Conservation (phyloP, 257 asterid species). For the Scutellaria baicalensis region DNA sequence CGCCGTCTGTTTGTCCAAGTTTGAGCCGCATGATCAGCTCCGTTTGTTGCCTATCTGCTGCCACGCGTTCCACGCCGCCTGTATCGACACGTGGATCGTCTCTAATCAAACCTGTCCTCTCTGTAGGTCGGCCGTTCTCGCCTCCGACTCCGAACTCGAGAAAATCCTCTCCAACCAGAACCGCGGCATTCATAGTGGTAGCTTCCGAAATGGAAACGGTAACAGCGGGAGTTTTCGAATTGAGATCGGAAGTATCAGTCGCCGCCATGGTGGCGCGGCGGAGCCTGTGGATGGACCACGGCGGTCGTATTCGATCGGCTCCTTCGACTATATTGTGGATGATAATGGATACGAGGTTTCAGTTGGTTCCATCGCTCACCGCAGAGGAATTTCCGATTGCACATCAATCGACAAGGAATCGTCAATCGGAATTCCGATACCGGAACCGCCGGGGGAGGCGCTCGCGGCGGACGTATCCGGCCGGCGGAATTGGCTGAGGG, state of each 20-base stretch:
- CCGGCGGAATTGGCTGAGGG: conserved; percentile 73
- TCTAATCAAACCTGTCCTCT: conserved; percentile 80
- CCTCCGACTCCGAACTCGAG: conserved; percentile 46
- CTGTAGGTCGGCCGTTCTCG: conserved; percentile 67
- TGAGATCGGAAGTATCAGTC: conserved; percentile 78
- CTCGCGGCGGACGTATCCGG: conserved; percentile 55
- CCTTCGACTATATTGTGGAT: conserved; percentile 70
- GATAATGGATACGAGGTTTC: conserved; percentile 61
- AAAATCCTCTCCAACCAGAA: conserved; percentile 31
- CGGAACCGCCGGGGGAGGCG: conserved; percentile 56
- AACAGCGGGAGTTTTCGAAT: conserved; percentile 59
- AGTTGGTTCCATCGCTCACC: conserved; percentile 38
- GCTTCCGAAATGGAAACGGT: conserved; percentile 14
- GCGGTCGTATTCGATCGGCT: conserved; percentile 69
- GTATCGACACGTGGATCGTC: conserved; percentile 85
- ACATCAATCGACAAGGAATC: conserved; percentile 56
- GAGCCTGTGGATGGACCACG: conserved; percentile 30
- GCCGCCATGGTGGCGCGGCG: conserved; percentile 27
- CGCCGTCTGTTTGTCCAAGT: conserved; percentile 78
- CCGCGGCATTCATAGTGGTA: neutral
- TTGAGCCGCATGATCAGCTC: conserved; percentile 62
- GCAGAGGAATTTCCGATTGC: conserved; percentile 45
- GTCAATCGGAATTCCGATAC: conserved; percentile 27
- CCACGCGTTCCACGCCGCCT: conserved; percentile 83
- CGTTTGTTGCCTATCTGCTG: conserved; percentile 78